Evolutionary conservation across 192 early-diverging fungal species (phyloP).

Genomic region (Glomus cerebriforme): DNA sequence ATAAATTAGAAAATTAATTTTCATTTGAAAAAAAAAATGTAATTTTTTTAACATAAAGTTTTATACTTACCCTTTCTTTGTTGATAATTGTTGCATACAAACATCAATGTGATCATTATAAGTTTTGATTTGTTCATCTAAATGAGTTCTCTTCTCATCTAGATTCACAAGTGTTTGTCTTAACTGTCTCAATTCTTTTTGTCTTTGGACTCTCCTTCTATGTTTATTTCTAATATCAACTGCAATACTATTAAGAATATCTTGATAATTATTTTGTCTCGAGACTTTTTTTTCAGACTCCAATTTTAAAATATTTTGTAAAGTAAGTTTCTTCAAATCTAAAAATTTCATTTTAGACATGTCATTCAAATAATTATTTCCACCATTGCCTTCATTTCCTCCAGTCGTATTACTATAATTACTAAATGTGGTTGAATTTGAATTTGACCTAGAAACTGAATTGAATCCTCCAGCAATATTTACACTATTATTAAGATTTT

Average conservation of each 20-base stretch:
- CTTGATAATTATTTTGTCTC: slow-evolving; percentile 83
- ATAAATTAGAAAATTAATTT: not conserved
- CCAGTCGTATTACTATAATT: not conserved
- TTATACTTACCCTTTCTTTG: slow-evolving; percentile 47
- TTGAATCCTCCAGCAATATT: slow-evolving; percentile 2
- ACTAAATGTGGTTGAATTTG: slow-evolving; percentile 8
- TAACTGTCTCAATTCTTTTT: slow-evolving; percentile 73
- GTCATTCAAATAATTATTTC: slow-evolving; percentile 38
- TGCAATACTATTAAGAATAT: slow-evolving; percentile 90
- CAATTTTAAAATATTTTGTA: slow-evolving; percentile 80
- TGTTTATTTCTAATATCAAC: slow-evolving; percentile 93
- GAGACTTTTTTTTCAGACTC: slow-evolving; percentile 74
- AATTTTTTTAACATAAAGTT: not conserved
- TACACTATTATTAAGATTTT: slow-evolving; percentile 38
- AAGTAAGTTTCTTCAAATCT: slow-evolving; percentile 79
- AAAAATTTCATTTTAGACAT: slow-evolving; percentile 68
- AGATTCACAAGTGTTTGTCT: slow-evolving; percentile 80
- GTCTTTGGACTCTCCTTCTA: slow-evolving; percentile 73
- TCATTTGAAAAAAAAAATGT: not conserved
- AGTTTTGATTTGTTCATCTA: slow-evolving; percentile 85
- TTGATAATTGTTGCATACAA: slow-evolving; percentile 86
- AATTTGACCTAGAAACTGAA: not conserved
- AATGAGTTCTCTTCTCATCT: slow-evolving; percentile 79
- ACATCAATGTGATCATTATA: slow-evolving; percentile 90
- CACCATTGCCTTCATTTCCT: not conserved